A percentile compares a stretch with the other conserved stretches of the same genome.
phyloP scores from a whole-genome alignment of 2,329 filamentous ascomycete species.

The Chaetothyriales sp. region DNA sequence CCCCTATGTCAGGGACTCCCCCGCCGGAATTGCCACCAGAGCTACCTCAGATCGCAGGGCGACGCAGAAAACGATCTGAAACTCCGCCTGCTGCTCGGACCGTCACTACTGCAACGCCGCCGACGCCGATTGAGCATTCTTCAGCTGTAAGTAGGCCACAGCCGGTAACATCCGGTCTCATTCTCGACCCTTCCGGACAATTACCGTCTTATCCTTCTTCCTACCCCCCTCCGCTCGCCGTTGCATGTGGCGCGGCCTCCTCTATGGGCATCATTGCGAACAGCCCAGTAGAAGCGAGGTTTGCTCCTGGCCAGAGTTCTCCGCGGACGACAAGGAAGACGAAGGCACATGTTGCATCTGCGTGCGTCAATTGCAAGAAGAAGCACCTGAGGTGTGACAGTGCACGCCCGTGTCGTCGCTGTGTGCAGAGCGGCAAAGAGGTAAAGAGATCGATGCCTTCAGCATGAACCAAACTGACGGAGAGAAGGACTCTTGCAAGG shows the following conservation, averaged over 20 bases:
- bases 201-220: slow-evolving; percentile 5
- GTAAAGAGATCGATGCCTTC: slow-evolving; percentile 21
- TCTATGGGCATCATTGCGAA: slow-evolving; percentile 10
- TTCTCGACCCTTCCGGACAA: neutral
- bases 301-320: slow-evolving; percentile 16
- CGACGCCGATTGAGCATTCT: slow-evolving; percentile 5
- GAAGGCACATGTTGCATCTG: slow-evolving; percentile 35
- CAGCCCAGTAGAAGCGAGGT: slow-evolving; percentile 4
- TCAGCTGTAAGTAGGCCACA: neutral
- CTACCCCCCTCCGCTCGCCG: slow-evolving; percentile 6
- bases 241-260: slow-evolving; percentile 7
- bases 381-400: slow-evolving; percentile 36
- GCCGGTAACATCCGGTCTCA: neutral
- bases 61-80: slow-evolving; percentile 21
- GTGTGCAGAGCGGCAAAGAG: slow-evolving; percentile 33
- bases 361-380: slow-evolving; percentile 37
- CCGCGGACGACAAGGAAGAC: slow-evolving; percentile 31
- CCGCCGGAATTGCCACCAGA: slow-evolving; percentile 26
- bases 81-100: slow-evolving; percentile 17
- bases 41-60: slow-evolving; percentile 24
- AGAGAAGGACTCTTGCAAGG: slow-evolving; percentile 28
- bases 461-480: neutral
- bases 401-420: slow-evolving; percentile 32
- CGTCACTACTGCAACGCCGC: slow-evolving; percentile 8
- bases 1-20: slow-evolving; percentile 33